phyloP scores from a whole-genome alignment of 768 basidiomycete genomes.

The Fomitopsis serialis region DNA sequence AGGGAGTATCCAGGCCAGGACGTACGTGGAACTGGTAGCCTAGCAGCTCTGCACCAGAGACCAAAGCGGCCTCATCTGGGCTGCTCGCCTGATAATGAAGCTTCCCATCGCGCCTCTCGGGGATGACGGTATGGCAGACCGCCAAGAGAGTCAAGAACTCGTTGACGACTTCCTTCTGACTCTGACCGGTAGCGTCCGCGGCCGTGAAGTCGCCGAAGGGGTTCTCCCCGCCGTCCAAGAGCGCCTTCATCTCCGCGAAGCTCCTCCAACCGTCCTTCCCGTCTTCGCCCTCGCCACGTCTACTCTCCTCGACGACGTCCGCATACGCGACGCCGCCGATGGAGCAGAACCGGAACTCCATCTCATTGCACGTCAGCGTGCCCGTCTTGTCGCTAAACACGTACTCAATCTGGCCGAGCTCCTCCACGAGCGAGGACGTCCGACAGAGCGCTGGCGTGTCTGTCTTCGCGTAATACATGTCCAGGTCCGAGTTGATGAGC shows the following conservation, averaged over 20 bases:
- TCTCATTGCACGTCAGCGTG: conserved; percentile 94
- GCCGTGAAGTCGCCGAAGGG: conserved; percentile 50
- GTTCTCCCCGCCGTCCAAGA: conserved; percentile 41
- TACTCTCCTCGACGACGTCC: conserved; percentile 84
- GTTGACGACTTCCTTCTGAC: conserved; percentile 31
- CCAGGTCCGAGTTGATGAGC: conserved; percentile 94
- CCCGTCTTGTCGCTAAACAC: conserved; percentile 95
- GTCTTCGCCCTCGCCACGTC: conserved; percentile 55
- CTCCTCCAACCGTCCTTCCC: conserved; percentile 64
- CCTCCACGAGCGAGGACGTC: conserved; percentile 97
- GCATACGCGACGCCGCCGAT: conserved; percentile 89
- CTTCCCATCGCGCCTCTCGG: conserved; percentile 86
- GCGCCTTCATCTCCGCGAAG: conserved; percentile 64
- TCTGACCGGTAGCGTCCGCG: conserved; percentile 20
- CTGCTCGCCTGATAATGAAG: conserved; percentile 93
- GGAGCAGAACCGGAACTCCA: conserved; percentile 92
- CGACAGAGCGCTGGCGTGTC: conserved; percentile 96
- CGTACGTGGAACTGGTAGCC: conserved; percentile 93
- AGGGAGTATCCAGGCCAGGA: conserved; percentile 18
- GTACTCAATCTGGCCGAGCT: conserved; percentile 96
- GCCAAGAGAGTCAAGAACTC: conserved; percentile 50
- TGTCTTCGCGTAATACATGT: conserved; percentile 95
- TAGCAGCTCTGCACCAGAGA: conserved; percentile 86
- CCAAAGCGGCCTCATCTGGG: conserved; percentile 96
- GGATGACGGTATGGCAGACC: conserved; percentile 98